Conservation (phyloP, 495 filamentous ascomycete genomes). For the Daldinia caldariorum region DNA sequence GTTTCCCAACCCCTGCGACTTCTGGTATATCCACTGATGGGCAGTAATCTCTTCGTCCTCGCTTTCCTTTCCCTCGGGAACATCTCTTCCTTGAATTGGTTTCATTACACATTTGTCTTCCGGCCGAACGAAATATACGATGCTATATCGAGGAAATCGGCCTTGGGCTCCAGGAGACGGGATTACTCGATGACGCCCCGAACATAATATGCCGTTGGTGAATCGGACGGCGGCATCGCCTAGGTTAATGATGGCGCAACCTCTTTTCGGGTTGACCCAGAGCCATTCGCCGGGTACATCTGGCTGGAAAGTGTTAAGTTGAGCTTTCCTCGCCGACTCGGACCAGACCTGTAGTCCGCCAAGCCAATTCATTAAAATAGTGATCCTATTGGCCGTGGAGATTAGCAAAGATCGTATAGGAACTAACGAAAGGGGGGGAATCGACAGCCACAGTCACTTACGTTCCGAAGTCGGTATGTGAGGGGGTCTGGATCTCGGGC, state of each 20-base stretch:
- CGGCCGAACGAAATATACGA: slow-evolving; percentile 71
- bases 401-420: background rate
- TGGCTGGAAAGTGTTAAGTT: slow-evolving; percentile 31
- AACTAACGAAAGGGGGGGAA: slow-evolving; percentile 40
- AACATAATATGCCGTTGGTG: slow-evolving; percentile 67
- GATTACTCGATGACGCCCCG: slow-evolving; percentile 71
- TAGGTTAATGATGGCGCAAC: slow-evolving; percentile 70
- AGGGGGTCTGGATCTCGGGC: slow-evolving; percentile 49
- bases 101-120: slow-evolving; percentile 65
- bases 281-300: slow-evolving; percentile 62
- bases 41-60: slow-evolving; percentile 47
- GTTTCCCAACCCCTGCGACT: slow-evolving; percentile 30
- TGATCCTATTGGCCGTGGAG: slow-evolving; percentile 51
- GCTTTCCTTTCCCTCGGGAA: slow-evolving; percentile 39
- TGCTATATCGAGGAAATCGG: slow-evolving; percentile 61
- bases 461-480: slow-evolving; percentile 52
- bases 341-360: slow-evolving; percentile 68
- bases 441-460: slow-evolving; percentile 48
- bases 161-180: slow-evolving; percentile 65
- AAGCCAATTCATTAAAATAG: slow-evolving; percentile 68
- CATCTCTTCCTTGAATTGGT: slow-evolving; percentile 51
- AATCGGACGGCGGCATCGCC: slow-evolving; percentile 74
- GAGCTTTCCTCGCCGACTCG: slow-evolving; percentile 49
- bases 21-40: slow-evolving; percentile 33
- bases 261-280: slow-evolving; percentile 67